Evolutionary conservation across 2,329 filamentous ascomycete species (phyloP), one percentile per base, ranked within the genome.

Genomic region (Dactylella cylindrospora): DNA sequence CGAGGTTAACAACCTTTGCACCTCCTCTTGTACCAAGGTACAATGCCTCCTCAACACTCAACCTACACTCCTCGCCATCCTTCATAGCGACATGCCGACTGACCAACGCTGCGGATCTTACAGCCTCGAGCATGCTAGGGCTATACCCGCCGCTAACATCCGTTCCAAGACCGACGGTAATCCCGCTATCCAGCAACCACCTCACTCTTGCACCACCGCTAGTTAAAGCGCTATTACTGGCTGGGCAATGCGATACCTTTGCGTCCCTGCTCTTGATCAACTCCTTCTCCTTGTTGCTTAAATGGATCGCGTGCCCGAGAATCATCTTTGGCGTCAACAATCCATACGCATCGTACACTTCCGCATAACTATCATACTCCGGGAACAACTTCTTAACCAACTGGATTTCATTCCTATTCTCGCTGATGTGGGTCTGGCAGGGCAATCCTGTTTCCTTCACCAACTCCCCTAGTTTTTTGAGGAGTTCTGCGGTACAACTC

Each of bases 111-210:
- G 91, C 89, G 70, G 93, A 87, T 10, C 90, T 76, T 35, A 84
- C 88, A n/a, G 88, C 84, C 66, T 93, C 87, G 0, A 97, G 79
- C 7, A 97, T 80, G 62, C 83, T 88, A 0, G 88, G 79, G 51
- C 83, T 87, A 71, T 91, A 96, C 0, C 93, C 93, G 2, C 91
- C 93, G 68, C 83, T 87, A 55, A 97, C 83, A 72, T 98, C 93
- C 0, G 91, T 97, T 0, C 93, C 93, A 0, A 98, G 75, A 0
- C 93, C 91, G 4, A 96, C 83, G 0, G 81, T 82, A 38, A 97
- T 78, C 0, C 88, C 89, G 46, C 79, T 78, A 17, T 89, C 80
- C 46, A 95, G 77, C 67, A 95, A 72, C 73, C 80, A 80, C 13
- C 91, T 79, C 1, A 98, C 84, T 3, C 81, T 82, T 6, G 88